Evolutionary conservation across 257 asterid genomes (phyloP).

Genomic region (Solanum arcanum): DNA sequence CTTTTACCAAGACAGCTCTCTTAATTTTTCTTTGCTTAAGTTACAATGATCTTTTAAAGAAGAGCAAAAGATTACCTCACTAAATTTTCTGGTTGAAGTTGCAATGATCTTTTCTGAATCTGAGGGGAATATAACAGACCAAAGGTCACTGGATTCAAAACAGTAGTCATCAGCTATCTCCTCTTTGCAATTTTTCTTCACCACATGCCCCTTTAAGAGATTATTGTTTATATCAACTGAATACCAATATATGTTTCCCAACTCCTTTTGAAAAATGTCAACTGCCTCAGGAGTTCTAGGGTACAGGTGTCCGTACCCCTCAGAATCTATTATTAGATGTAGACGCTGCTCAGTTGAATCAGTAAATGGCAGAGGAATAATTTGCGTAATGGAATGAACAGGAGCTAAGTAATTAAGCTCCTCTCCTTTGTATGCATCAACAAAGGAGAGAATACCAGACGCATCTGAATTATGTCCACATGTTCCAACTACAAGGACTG

Average conservation of each 20-base stretch:
- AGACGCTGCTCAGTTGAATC: constrained; percentile 83
- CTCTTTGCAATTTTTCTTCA: constrained; percentile 39
- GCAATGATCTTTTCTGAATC: constrained; percentile 85
- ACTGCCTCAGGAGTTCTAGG: constrained; percentile 90
- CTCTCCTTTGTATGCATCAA: constrained; percentile 78
- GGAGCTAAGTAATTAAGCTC: constrained; percentile 55
- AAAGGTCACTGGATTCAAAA: constrained; percentile 52
- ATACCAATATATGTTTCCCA: constrained; percentile 79
- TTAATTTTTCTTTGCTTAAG: not conserved
- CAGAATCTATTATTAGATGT: constrained; percentile 66
- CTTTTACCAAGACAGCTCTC: not conserved
- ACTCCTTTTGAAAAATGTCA: constrained; percentile 48
- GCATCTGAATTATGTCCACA: constrained; percentile 60
- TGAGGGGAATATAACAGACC: constrained; percentile 83
- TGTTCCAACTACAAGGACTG: constrained; percentile 83
- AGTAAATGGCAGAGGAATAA: constrained; percentile 74
- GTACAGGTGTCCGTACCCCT: constrained; percentile 56
- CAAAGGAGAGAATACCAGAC: constrained; percentile 68
- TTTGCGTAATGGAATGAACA: constrained; percentile 56
- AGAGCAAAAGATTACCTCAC: constrained; percentile 49
- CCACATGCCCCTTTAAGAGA: constrained; percentile 64
- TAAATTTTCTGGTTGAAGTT: constrained; percentile 59
- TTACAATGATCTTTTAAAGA: not conserved
- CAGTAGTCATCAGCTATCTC: constrained; percentile 57
- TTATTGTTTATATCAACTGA: constrained; percentile 57